Evolutionary conservation across 75 land plant species (phyloP).

Genomic region (Ceratopteris richardii): DNA sequence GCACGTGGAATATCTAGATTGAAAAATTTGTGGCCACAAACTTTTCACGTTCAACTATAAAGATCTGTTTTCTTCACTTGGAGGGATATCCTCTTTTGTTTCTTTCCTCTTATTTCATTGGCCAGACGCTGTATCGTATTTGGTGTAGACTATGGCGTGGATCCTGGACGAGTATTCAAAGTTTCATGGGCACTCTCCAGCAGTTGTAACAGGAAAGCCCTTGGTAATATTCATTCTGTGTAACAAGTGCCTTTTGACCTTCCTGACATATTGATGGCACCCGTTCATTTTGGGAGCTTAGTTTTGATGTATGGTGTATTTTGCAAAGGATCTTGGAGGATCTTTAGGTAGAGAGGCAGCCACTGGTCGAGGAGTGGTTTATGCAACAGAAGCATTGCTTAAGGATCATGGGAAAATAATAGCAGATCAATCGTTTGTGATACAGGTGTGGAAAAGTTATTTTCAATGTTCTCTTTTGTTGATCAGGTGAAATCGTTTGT

Average conservation of each 20-base stretch:
- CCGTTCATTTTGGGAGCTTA: too few species aligned
- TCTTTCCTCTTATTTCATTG: too few species aligned
- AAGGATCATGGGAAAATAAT: constrained; percentile 57
- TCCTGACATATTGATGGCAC: too few species aligned
- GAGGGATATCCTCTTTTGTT: background rate
- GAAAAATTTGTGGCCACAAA: too few species aligned
- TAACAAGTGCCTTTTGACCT: too few species aligned
- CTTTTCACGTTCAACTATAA: too few species aligned
- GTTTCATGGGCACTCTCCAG: constrained; percentile 93
- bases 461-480: background rate
- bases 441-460: constrained; percentile 40
- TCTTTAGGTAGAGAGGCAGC: constrained; percentile 84
- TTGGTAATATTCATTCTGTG: constrained; percentile 39
- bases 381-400: constrained; percentile 62
- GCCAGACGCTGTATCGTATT: background rate
- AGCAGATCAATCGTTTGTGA: constrained; percentile 38
- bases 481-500: background rate
- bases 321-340: constrained; percentile 63
- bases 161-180: constrained; percentile 93
- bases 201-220: constrained; percentile 93
- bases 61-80: too few species aligned
- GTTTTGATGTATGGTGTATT: background rate
- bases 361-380: constrained; percentile 71
- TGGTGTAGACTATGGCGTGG: constrained; percentile 89
- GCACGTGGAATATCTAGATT: background rate